Percentiles rank a stretch among this genome's conserved stretches.
These are phyloP conservation scores for Phytopythium sindhum DNA, from an alignment of 352 stramenopile species.

Conservation along the genomic window DNA sequence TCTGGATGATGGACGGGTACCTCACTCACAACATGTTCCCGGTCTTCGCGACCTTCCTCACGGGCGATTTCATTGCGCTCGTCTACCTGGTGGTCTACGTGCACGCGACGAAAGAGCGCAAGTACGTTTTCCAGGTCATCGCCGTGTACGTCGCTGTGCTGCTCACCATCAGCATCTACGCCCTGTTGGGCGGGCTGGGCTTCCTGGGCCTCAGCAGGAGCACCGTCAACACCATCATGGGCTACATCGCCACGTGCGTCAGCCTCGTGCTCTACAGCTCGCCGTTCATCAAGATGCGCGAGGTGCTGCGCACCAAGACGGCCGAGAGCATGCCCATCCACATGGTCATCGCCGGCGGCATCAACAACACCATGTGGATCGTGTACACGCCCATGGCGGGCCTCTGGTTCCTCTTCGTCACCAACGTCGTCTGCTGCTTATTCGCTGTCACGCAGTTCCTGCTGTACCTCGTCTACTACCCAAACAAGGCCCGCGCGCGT, in stretches of 20 bases:
- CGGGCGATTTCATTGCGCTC: slow-evolving; percentile 23
- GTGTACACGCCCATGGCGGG: slow-evolving; percentile 33
- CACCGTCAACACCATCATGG: slow-evolving; percentile 30
- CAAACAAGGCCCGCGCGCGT: slow-evolving; percentile 35
- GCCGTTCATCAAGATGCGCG: slow-evolving; percentile 46
- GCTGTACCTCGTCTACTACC: slow-evolving; percentile 49
- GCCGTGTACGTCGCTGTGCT: slow-evolving; percentile 23
- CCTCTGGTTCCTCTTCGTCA: slow-evolving; percentile 53
- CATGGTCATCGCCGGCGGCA: slow-evolving; percentile 45
- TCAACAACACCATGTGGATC: slow-evolving; percentile 61
- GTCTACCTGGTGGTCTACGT: slow-evolving; percentile 30
- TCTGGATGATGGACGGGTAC: slow-evolving; percentile 44
- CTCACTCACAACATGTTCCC: slow-evolving; percentile 37
- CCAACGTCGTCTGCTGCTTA: slow-evolving; percentile 37
- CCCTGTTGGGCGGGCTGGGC: slow-evolving; percentile 22
- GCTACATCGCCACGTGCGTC: slow-evolving; percentile 32
- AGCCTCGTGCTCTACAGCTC: slow-evolving; percentile 52
- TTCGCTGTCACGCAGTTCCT: slow-evolving; percentile 31
- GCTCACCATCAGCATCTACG: slow-evolving; percentile 32
- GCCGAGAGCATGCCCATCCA: slow-evolving; percentile 50
- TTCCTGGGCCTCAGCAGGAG: slow-evolving; percentile 26
- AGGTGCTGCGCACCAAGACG: slow-evolving; percentile 45
- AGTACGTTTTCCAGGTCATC: slow-evolving; percentile 14
- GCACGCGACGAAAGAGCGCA: slow-evolving; percentile 19
- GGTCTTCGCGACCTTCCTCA: slow-evolving; percentile 32